phyloP scores from a whole-genome alignment of 768 basidiomycete genomes.

The Boletellus sp. region DNA sequence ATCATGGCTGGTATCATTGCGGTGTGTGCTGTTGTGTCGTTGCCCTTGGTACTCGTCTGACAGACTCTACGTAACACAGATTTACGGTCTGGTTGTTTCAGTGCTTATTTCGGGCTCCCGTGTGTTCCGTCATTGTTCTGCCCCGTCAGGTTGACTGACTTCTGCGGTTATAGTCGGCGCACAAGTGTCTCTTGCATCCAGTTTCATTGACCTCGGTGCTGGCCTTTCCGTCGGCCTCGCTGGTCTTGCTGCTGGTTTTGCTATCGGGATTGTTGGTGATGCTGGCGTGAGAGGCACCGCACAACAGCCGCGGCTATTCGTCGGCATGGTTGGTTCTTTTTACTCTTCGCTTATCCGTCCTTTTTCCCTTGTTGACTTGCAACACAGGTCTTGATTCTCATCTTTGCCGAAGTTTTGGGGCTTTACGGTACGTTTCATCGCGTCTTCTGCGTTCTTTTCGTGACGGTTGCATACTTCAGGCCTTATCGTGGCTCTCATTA shows the following conservation, averaged over 20 bases:
- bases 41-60: background rate
- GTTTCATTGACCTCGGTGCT: slow-evolving; percentile 91
- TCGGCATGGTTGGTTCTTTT: slow-evolving; percentile 72
- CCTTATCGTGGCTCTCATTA: slow-evolving; percentile 92
- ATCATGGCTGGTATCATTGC: slow-evolving; percentile 99
- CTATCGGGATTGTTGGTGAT: slow-evolving; percentile 98
- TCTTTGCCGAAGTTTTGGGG: slow-evolving; percentile 93
- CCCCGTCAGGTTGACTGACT: background rate
- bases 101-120: slow-evolving; percentile 87
- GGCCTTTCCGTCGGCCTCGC: slow-evolving; percentile 90
- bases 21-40: slow-evolving; percentile 48
- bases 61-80: slow-evolving; percentile 41
- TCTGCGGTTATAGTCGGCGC: slow-evolving; percentile 49
- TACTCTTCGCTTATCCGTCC: background rate
- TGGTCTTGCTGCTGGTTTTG: slow-evolving; percentile 95
- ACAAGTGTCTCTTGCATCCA: slow-evolving; percentile 86
- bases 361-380: slow-evolving; percentile 2
- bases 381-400: slow-evolving; percentile 88
- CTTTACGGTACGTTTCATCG: slow-evolving; percentile 60
- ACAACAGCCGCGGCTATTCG: slow-evolving; percentile 91
- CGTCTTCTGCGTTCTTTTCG: background rate
- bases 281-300: slow-evolving; percentile 98
- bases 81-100: slow-evolving; percentile 98
- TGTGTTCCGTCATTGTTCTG: slow-evolving; percentile 41
- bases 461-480: slow-evolving; percentile 34